Conservation (phyloP, 768 basidiomycete genomes). For the Boletus rex-veris region DNA sequence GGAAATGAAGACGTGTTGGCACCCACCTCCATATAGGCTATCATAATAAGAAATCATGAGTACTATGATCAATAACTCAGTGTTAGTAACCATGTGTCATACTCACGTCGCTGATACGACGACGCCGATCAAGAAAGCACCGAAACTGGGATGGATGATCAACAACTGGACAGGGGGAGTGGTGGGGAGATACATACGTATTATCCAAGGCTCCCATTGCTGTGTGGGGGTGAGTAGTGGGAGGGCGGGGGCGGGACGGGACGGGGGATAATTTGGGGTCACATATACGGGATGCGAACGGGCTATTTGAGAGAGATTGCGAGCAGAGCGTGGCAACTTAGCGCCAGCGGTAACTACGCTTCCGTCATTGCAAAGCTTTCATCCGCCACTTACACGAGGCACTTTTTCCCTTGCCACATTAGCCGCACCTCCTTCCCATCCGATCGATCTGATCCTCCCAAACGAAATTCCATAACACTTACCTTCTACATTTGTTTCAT, state of each 20-base stretch:
- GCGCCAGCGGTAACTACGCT: constrained; percentile 13
- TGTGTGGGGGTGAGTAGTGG: background rate
- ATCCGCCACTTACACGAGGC: constrained; percentile 19
- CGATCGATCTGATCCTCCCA: constrained; percentile 16
- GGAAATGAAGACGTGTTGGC: background rate
- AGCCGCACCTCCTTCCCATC: constrained; percentile 4
- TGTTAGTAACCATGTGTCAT: constrained; percentile 6
- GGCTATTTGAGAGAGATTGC: constrained; percentile 16
- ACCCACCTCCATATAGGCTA: constrained; percentile 52
- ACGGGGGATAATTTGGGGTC: background rate
- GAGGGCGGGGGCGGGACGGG: background rate
- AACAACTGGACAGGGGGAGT: background rate
- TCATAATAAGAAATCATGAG: background rate
- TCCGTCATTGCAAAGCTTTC: constrained; percentile 26
- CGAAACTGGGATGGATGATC: constrained; percentile 37
- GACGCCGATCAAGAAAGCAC: constrained; percentile 54
- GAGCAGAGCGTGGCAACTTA: constrained; percentile 9
- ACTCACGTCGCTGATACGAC: constrained; percentile 51
- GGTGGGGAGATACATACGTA: constrained; percentile 31
- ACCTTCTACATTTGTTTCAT: background rate
- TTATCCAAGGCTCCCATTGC: constrained; percentile 32
- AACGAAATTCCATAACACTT: constrained; percentile 16
- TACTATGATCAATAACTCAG: background rate
- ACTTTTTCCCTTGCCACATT: constrained; percentile 17
- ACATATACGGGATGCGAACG: background rate